Percentiles rank a stretch among this genome's conserved stretches.
Evolutionary conservation across 2,329 filamentous ascomycete genomes (phyloP).

Genomic region (Fusarium goolgardi): DNA sequence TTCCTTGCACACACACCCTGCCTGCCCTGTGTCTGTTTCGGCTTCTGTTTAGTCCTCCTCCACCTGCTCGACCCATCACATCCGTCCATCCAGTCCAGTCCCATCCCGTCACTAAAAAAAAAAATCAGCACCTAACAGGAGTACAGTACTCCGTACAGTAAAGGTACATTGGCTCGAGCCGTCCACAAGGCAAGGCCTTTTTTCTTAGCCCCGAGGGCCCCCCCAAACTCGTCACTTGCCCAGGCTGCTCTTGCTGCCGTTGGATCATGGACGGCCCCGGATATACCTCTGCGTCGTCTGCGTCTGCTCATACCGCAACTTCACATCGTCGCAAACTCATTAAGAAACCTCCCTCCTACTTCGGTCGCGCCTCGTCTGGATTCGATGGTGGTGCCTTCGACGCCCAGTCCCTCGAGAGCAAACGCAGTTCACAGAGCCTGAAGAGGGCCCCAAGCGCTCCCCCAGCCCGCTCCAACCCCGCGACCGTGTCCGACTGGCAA

Average conservation of each 20-base stretch:
- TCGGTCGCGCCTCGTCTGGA: constrained; percentile 61
- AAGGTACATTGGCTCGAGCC: constrained; percentile 22
- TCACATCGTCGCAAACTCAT: constrained; percentile 70
- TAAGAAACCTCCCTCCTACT: constrained; percentile 69
- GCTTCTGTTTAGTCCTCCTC: constrained; percentile 35
- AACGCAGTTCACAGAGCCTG: constrained; percentile 73
- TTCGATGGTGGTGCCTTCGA: constrained; percentile 64
- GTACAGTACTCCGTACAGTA: constrained; percentile 24
- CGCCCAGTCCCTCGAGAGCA: constrained; percentile 68
- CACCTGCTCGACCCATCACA: constrained; percentile 43
- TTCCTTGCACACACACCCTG: constrained; percentile 46
- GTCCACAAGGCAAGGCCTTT: constrained; percentile 45
- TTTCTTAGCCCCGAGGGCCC: constrained; percentile 41
- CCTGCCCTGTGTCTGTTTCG: constrained; percentile 27
- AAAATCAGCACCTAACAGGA: constrained; percentile 40
- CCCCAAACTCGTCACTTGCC: constrained; percentile 29
- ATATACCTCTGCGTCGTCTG: constrained; percentile 48
- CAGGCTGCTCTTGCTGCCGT: constrained; percentile 44
- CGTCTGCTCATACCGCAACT: constrained; percentile 56
- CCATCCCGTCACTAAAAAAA: constrained; percentile 7
- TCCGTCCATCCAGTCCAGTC: constrained; percentile 3
- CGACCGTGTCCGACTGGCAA: constrained; percentile 63
- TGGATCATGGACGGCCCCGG: constrained; percentile 62
- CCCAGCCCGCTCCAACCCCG: constrained; percentile 59
- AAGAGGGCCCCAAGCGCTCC: constrained; percentile 71